Evolutionary conservation across 441 rosid genomes (phyloP).

Genomic region (Macaranga tanarius): DNA sequence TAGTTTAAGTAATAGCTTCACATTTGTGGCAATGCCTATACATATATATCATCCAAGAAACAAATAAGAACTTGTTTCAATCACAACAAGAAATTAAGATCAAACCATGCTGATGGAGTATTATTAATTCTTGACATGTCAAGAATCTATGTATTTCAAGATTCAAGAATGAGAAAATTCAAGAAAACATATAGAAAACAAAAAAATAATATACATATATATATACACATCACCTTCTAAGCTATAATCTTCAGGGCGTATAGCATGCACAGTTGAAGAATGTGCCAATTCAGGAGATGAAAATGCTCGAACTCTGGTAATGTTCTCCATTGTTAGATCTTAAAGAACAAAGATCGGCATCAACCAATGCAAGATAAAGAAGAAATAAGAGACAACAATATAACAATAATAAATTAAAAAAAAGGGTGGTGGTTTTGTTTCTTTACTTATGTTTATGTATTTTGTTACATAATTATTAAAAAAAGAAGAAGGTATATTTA

Average conservation of each 20-base stretch:
- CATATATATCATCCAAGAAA: neutral
- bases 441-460: neutral
- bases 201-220: neutral
- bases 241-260: conserved; percentile 33
- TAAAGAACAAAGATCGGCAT: neutral
- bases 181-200: neutral
- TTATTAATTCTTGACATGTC: neutral
- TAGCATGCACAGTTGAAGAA: conserved; percentile 15
- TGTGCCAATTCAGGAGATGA: conserved; percentile 55
- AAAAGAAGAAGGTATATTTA: neutral
- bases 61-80: neutral
- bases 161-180: neutral
- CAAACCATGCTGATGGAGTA: neutral
- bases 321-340: conserved; percentile 7
- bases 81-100: neutral
- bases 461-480: neutral
- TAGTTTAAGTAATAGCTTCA: conserved; percentile 63
- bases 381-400: neutral
- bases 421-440: neutral
- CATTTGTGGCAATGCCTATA: conserved; percentile 53
- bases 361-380: neutral
- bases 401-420: neutral
- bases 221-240: conserved; percentile 45
- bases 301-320: conserved; percentile 37
- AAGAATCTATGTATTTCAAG: neutral